phyloP scores from a whole-genome alignment of 768 basidiomycete genomes.

The Psilocybe subaeruginosa region DNA sequence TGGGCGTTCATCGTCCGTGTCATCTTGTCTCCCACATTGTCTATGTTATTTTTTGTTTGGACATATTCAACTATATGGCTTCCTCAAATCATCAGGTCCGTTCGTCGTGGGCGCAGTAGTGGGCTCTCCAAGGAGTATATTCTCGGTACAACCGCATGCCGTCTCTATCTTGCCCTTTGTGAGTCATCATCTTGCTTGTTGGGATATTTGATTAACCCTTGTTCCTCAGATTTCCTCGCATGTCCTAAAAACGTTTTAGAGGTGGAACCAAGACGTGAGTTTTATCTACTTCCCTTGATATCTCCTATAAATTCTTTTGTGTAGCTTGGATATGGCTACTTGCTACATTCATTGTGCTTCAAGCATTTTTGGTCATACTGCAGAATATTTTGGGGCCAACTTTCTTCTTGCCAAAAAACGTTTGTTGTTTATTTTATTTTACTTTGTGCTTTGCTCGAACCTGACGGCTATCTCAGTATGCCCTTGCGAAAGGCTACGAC shows the following conservation, averaged over 20 bases:
- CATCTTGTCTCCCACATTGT: slow-evolving; percentile 66
- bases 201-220: slow-evolving; percentile 1
- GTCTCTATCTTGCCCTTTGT: slow-evolving; percentile 79
- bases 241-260: slow-evolving; percentile 90
- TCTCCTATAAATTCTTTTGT: neutral
- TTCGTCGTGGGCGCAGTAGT: slow-evolving; percentile 67
- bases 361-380: slow-evolving; percentile 64
- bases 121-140: slow-evolving; percentile 73
- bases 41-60: slow-evolving; percentile 63
- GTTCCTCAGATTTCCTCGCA: slow-evolving; percentile 68
- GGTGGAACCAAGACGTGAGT: slow-evolving; percentile 70
- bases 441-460: neutral
- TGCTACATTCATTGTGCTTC: slow-evolving; percentile 62
- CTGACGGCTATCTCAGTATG: slow-evolving; percentile 46
- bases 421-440: slow-evolving; percentile 33
- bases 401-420: slow-evolving; percentile 80
- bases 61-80: slow-evolving; percentile 86
- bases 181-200: slow-evolving; percentile 28
- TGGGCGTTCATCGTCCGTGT: slow-evolving; percentile 76
- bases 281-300: neutral
- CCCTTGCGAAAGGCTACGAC: slow-evolving; percentile 66
- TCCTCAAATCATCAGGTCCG: slow-evolving; percentile 82
- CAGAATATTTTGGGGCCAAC: slow-evolving; percentile 80
- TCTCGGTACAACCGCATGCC: slow-evolving; percentile 72
- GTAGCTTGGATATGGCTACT: slow-evolving; percentile 70